phyloP scores from a whole-genome alignment of 2,329 filamentous ascomycete species.

The Xylaria sp. region DNA sequence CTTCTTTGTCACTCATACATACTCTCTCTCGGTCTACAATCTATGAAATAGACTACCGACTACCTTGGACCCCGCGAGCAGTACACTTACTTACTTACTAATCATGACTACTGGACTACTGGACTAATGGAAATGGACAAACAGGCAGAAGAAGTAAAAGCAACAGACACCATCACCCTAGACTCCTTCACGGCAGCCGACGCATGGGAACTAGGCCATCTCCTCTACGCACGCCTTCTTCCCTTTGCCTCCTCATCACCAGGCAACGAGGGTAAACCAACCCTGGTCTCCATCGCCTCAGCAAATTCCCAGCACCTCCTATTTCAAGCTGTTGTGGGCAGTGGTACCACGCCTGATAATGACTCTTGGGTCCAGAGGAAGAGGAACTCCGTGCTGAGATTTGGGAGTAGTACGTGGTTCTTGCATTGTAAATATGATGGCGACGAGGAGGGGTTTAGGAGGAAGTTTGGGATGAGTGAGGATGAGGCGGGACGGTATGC shows the following conservation, averaged over 20 bases:
- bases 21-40: too few relatives aligned
- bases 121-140: neutral
- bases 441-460: neutral
- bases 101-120: neutral
- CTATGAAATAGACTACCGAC: too few relatives aligned
- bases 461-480: neutral
- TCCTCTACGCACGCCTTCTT: neutral
- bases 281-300: neutral
- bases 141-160: slow-evolving; percentile 1
- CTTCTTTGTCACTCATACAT: too few relatives aligned
- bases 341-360: neutral
- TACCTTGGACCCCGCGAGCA: too few relatives aligned
- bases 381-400: neutral
- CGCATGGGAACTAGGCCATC: neutral
- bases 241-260: neutral
- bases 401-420: neutral
- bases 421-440: neutral
- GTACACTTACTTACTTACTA: too few relatives aligned
- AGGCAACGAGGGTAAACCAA: neutral
- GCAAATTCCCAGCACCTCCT: neutral
- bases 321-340: neutral
- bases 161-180: neutral
- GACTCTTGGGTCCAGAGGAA: neutral
- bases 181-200: neutral
- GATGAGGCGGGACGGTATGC: neutral